Base-by-base conservation (phyloP, 108 stramenopile genomes). In the Fragilaria radians region DNA sequence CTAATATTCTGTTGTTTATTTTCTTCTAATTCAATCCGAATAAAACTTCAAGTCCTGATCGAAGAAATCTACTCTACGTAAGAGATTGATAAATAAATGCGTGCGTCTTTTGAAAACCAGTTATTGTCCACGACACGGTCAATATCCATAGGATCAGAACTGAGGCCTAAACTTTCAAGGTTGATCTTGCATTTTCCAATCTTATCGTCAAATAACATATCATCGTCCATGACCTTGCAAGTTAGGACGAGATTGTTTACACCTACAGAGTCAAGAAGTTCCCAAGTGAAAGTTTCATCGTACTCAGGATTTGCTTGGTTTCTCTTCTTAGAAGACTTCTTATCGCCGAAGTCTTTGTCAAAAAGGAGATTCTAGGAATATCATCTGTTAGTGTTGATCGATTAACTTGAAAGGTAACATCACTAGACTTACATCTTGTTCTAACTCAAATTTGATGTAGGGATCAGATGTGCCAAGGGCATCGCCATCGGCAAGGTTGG, bases 201-300 rank as follows among this genome's bases (percentile, higher is more conserved):
- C 52, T 63, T 58, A 48, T 81, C 75, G 59, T 81, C 79, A 5
- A 48, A 48, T 29, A 60, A 72, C 55, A 71, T 32, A 59, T 81
- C 79, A 46, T 73, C 72, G 42, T 81, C 79, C 33, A 59, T 63
- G 3, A 81, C 72, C n/a, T 63, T 65, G 27, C 70, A 28, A 5
- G 61, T 57, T 5, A 81, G 63, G n/a, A 73, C 66, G 73, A 81
- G 74, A 52, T 81, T 81, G 46, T 81, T 52, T n/a, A n/a, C n/a
- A n/a, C n/a, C n/a, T 18, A 69, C 32, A 11, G 73, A 52, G 0
- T 76, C 73, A 29, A 81, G 59, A 57, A 66, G 52, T 11, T 62
- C 48, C 24, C 70, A 76, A 0, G 58, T 59, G 36, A 76, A 66
- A 14, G 73, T 68, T 50, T 78, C 76, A 28, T 59, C 70, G 49